Base-by-base conservation (phyloP, 106 monocot species). In the Amphibolis antarctica region DNA sequence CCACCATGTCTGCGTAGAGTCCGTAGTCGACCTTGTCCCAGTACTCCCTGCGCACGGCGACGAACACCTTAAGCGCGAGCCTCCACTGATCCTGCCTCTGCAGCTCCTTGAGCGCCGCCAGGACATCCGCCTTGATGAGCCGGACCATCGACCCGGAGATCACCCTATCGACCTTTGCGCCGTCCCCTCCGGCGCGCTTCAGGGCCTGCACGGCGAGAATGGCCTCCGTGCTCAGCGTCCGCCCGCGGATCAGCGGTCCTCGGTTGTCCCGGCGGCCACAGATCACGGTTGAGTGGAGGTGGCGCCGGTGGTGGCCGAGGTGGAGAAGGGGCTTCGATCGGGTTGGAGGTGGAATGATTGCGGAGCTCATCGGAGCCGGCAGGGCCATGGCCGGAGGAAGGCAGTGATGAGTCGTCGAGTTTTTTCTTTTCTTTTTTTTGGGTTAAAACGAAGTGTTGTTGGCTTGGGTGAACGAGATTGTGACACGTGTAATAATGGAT, bases 141-240 rank as follows among this genome's bases (percentile, higher is more conserved):
- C 92, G 81, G 63, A 64, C 24, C 53, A 86, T 44, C 28, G 75
- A 36, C 24, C n/a, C 28, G 53, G 74, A 67, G 47, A 74, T 23
- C 49, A 68, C 60, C 25, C 23, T 12, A 13, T 53, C 64, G 11
- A 72, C 42, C 47, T 53, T 66, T 67, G 67, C 56, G 19, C 30
- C 59, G n/a, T 24, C 22, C 36, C 7, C 0, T 20, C 44, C 57
- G 55, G 75, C 70, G 58, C 88, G 88, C 67, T 94, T 94, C 52
- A 94, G 86, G 51, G 93, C 70, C 46, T 94, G 93, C 68, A 94
- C 67, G 61, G 89, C 85, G 27, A 86, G 76, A 66, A 94, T 94
- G 12, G 93, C 85, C 60, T 94, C 93, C 13, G 86, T 74, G 77
- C 81, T 86, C 9, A 94, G 86, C 36, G 79, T 79, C 11, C 93